phyloP scores from a whole-genome alignment of 805 yeast species.

The Saccharomycopsis sp. region DNA sequence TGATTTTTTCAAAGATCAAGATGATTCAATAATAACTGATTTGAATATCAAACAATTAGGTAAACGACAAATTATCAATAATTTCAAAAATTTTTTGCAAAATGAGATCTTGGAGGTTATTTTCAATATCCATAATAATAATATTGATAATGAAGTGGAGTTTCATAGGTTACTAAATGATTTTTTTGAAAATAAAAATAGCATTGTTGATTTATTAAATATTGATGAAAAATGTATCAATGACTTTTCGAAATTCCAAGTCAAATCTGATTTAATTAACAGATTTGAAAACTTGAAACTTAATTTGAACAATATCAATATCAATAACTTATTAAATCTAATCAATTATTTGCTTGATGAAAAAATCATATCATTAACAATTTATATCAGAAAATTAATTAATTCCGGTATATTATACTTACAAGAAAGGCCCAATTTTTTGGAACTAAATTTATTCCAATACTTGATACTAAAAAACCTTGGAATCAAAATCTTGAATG shows the following conservation, averaged over 20 bases:
- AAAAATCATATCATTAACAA: constrained; percentile 44
- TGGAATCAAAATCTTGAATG: constrained; percentile 7
- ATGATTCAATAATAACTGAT: no score
- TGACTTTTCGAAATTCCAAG: no score
- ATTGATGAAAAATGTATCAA: neutral
- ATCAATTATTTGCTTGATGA: constrained; percentile 38
- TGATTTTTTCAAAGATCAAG: neutral
- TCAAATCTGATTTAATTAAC: neutral
- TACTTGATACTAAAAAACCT: constrained; percentile 16
- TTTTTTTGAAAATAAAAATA: neutral
- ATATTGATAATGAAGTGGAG: neutral
- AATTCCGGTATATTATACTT: constrained; percentile 77
- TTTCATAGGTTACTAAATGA: neutral
- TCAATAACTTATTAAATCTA: constrained; percentile 33
- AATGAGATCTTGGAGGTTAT: constrained; percentile 32
- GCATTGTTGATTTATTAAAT: neutral
- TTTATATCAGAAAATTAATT: constrained; percentile 69
- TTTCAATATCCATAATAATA: constrained; percentile 22
- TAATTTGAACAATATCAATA: neutral
- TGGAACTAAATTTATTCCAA: constrained; percentile 24
- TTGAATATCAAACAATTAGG: neutral
- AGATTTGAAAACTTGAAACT: neutral
- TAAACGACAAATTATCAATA: constrained; percentile 9
- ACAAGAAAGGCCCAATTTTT: constrained; percentile 26
- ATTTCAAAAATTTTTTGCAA: constrained; percentile 23